phyloP scores from a whole-genome alignment of 164 flowering plant species.

The Magnolia officinalis region DNA sequence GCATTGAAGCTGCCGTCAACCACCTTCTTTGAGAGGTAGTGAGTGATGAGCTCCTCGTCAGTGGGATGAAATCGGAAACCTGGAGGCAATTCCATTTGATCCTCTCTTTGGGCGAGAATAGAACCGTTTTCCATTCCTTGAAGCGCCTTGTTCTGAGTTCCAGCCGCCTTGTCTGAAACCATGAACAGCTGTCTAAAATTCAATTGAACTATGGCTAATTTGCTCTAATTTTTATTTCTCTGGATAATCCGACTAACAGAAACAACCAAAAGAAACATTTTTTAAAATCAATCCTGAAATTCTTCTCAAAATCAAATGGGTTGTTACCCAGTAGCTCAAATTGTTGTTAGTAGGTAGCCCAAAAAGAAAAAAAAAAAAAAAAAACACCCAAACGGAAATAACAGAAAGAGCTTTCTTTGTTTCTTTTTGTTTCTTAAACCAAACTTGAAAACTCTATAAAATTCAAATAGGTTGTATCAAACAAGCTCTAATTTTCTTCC shows the following conservation, averaged over 20 bases:
- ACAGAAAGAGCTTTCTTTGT: too few relatives aligned
- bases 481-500: slow-evolving; percentile 5
- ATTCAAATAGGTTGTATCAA: slow-evolving; percentile 14
- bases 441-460: background rate
- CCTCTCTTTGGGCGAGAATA: slow-evolving; percentile 34
- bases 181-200: background rate
- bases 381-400: too few relatives aligned
- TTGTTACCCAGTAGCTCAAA: background rate
- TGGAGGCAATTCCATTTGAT: slow-evolving; percentile 72
- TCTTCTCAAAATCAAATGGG: slow-evolving; percentile 9
- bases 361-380: too few relatives aligned
- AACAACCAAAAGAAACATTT: background rate
- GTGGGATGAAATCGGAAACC: slow-evolving; percentile 94
- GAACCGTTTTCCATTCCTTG: slow-evolving; percentile 38
- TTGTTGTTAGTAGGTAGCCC: background rate
- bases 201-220: background rate
- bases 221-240: background rate
- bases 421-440: background rate
- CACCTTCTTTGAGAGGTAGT: slow-evolving; percentile 68
- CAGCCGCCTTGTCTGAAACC: background rate
- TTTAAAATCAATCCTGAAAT: slow-evolving; percentile 3
- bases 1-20: slow-evolving; percentile 45
- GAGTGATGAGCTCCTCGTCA: slow-evolving; percentile 86
- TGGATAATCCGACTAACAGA: too few relatives aligned
- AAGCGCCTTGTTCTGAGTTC: background rate